A percentile compares a stretch with the other conserved stretches of the same genome.
Evolutionary conservation across 1,139 yeast genomes (phyloP).

Genomic region (Yamadazyma blattariae): DNA sequence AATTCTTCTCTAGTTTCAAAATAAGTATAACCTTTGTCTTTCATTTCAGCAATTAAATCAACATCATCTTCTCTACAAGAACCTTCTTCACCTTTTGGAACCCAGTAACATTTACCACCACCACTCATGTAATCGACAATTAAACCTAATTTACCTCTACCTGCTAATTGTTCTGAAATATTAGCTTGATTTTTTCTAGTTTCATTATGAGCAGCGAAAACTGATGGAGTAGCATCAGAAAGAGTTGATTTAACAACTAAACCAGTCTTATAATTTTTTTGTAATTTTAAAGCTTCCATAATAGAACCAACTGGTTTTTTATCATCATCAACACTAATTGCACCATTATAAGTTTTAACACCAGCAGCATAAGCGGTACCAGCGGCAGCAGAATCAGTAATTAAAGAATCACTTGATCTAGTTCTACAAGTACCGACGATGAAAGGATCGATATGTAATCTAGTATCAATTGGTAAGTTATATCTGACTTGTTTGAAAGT

Average conservation of each 20-base stretch:
- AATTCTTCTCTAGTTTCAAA: slow-evolving; percentile 56
- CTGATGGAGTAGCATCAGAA: slow-evolving; percentile 64
- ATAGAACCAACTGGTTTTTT: slow-evolving; percentile 75
- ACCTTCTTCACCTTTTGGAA: slow-evolving; percentile 38
- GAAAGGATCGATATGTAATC: slow-evolving; percentile 58
- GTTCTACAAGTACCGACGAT: slow-evolving; percentile 79
- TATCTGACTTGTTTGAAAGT: slow-evolving; percentile 62
- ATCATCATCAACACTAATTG: slow-evolving; percentile 68
- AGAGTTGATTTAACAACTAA: slow-evolving; percentile 83
- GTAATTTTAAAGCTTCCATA: slow-evolving; percentile 75
- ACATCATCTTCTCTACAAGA: slow-evolving; percentile 74
- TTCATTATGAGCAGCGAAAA: slow-evolving; percentile 70
- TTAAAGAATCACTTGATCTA: slow-evolving; percentile 62
- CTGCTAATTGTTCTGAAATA: slow-evolving; percentile 73
- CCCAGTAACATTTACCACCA: slow-evolving; percentile 83
- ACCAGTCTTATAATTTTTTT: slow-evolving; percentile 71
- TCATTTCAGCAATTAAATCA: slow-evolving; percentile 61
- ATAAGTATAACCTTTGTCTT: slow-evolving; percentile 61
- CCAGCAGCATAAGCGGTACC: slow-evolving; percentile 89
- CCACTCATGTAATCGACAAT: slow-evolving; percentile 82
- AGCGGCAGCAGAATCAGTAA: slow-evolving; percentile 93
- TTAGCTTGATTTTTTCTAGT: slow-evolving; percentile 65
- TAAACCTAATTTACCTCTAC: slow-evolving; percentile 40
- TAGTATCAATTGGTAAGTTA: slow-evolving; percentile 46
- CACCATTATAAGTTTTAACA: slow-evolving; percentile 77